Evolutionary conservation across 2,329 filamentous ascomycete species (phyloP).

Genomic region (Orbilia oligospora): DNA sequence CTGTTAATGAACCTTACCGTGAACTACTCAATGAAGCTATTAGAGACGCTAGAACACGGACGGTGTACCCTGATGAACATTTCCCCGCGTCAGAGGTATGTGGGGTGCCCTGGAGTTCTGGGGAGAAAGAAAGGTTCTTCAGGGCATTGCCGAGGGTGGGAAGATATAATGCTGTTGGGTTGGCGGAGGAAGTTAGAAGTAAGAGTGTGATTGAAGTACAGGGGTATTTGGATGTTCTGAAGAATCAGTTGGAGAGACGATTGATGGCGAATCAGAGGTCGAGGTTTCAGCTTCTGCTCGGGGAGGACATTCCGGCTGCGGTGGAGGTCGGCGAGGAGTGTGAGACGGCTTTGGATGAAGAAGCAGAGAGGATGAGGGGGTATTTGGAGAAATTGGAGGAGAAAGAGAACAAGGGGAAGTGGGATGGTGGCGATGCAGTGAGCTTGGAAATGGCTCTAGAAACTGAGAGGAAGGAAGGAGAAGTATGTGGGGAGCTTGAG

Average conservation of each 20-base stretch:
- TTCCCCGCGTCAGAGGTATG: slow-evolving; percentile 27
- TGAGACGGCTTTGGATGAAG: slow-evolving; percentile 45
- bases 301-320: slow-evolving; percentile 57
- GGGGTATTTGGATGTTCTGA: slow-evolving; percentile 46
- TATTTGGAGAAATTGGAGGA: slow-evolving; percentile 36
- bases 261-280: slow-evolving; percentile 1
- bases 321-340: slow-evolving; percentile 58
- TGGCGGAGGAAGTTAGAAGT: slow-evolving; percentile 39
- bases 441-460: slow-evolving; percentile 35
- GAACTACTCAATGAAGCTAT: slow-evolving; percentile 55
- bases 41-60: slow-evolving; percentile 46
- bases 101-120: slow-evolving; percentile 36
- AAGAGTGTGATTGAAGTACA: slow-evolving; percentile 57
- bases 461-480: not conserved
- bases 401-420: slow-evolving; percentile 17
- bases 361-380: slow-evolving; percentile 39
- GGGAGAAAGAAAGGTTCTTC: slow-evolving; percentile 53
- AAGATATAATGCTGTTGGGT: slow-evolving; percentile 35
- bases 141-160: slow-evolving; percentile 48
- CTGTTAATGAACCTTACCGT: slow-evolving; percentile 51
- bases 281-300: slow-evolving; percentile 38
- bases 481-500: no score
- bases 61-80: slow-evolving; percentile 43
- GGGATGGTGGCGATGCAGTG: slow-evolving; percentile 22
- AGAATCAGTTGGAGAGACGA: slow-evolving; percentile 25